Evolutionary conservation across 257 asterid species (phyloP).

Genomic region (Voacanga thouarsii): DNA sequence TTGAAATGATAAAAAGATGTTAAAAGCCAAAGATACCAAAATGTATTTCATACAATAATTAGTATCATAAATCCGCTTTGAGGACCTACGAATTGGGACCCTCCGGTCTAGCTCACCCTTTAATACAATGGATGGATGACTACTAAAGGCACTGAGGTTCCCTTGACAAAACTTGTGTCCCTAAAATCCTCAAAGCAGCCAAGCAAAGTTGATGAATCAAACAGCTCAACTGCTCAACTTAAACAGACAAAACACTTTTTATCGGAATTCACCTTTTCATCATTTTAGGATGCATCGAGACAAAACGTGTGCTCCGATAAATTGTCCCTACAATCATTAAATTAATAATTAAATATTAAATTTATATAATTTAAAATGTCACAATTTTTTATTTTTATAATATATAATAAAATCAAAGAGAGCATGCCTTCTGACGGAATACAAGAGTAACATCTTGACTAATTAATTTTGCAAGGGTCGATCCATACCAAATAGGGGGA

Average conservation of each 20-base stretch:
- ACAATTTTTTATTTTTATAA: no score
- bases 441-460: no score
- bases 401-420: no score
- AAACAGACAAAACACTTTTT: not conserved
- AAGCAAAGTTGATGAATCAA: not conserved
- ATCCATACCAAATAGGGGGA: no score
- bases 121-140: not conserved
- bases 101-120: not conserved
- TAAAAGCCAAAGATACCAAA: not conserved
- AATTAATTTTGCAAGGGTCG: no score
- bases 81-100: not conserved
- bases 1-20: not conserved
- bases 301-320: not conserved
- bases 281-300: not conserved
- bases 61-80: no score
- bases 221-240: not conserved
- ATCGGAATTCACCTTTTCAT: not conserved
- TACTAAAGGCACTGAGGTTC: conserved; percentile 2
- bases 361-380: no score
- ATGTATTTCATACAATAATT: not conserved
- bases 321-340: no score
- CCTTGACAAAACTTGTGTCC: not conserved
- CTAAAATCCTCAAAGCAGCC: not conserved
- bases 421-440: no score
- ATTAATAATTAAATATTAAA: no score